Evolutionary conservation across 768 basidiomycete genomes (phyloP).

Genomic region (Sporobolomyces pararoseus): DNA sequence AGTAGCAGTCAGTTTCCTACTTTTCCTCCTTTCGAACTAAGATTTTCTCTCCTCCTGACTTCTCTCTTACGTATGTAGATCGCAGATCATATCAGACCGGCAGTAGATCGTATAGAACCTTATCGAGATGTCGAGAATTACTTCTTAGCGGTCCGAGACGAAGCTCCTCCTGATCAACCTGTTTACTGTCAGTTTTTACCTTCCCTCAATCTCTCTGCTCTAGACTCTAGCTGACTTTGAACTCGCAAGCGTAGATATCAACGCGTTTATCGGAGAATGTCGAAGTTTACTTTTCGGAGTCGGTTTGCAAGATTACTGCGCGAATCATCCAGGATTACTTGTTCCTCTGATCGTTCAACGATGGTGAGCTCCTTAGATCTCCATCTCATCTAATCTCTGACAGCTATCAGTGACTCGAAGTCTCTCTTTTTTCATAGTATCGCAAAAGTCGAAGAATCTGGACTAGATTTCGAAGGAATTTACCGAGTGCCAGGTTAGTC

Average conservation of each 20-base stretch:
- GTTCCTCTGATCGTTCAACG: conserved; percentile 39
- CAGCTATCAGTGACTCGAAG: too few species aligned
- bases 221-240: neutral
- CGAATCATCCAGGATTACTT: conserved; percentile 30
- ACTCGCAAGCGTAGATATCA: conserved; percentile 14
- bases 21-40: neutral
- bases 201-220: neutral
- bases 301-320: conserved; percentile 39
- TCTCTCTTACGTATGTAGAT: too few species aligned
- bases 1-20: conserved; percentile 16
- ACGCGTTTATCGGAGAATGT: conserved; percentile 44
- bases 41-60: neutral
- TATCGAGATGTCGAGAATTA: conserved; percentile 26
- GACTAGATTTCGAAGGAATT: conserved; percentile 43
- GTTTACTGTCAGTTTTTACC: conserved; percentile 27
- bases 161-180: conserved; percentile 18
- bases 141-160: neutral
- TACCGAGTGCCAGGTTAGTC: conserved; percentile 42
- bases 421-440: too few species aligned
- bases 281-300: conserved; percentile 43
- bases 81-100: conserved; percentile 21
- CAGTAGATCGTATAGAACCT: conserved; percentile 16
- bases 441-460: conserved; percentile 37
- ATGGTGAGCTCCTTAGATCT: too few species aligned
- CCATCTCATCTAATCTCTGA: too few species aligned